Conservation (phyloP, 345 rosid species). For the Populus davidiana region DNA sequence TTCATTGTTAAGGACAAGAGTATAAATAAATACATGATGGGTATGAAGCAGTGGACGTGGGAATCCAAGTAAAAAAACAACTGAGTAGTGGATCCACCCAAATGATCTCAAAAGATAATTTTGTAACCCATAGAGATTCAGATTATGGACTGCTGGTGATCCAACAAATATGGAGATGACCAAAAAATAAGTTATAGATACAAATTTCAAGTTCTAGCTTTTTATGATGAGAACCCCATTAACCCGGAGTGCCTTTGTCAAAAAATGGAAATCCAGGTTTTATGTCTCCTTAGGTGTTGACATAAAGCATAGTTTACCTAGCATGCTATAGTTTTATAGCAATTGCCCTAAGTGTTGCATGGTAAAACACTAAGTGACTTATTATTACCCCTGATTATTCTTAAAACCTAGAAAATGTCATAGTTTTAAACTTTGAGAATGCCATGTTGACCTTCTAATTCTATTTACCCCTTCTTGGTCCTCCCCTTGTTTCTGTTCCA, state of each 20-base stretch:
- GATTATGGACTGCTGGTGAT: background rate
- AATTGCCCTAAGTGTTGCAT: background rate
- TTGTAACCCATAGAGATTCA: background rate
- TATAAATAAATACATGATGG: background rate
- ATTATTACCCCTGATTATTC: background rate
- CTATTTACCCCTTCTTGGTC: background rate
- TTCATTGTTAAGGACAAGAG: background rate
- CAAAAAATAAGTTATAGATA: background rate
- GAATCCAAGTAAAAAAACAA: background rate
- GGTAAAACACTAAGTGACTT: background rate
- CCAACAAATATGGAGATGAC: background rate
- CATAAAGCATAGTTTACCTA: background rate
- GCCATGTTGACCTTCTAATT: background rate
- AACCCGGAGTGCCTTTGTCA: background rate
- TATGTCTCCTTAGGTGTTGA: background rate
- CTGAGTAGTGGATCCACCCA: background rate
- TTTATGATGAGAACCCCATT: background rate
- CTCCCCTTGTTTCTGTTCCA: background rate
- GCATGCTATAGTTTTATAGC: background rate
- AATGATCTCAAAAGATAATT: background rate
- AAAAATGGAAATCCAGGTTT: background rate
- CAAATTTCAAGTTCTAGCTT: background rate
- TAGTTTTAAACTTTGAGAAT: background rate
- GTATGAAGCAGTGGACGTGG: background rate
- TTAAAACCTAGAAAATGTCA: background rate